Evolutionary conservation across 2,329 filamentous ascomycete species (phyloP), one percentile per base, ranked within the genome.

Genomic region (Botrytis cinerea): DNA sequence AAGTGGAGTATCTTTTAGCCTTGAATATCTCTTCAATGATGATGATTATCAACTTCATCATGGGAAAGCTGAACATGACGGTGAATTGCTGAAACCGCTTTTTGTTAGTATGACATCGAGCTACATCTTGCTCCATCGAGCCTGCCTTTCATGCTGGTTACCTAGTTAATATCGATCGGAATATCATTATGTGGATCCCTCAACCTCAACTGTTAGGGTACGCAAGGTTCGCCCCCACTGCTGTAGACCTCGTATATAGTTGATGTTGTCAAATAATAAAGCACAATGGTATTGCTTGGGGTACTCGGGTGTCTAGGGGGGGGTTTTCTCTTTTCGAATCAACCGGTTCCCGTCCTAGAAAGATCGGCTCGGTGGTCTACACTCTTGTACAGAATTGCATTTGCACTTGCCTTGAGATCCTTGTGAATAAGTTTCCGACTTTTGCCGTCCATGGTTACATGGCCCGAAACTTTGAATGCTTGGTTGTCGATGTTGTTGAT

Each of bases 91-190:
- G 63, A 66, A 66, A 48, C 63, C 14, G 46, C 16, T 38, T 48
- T 66, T 35, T 38, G 60, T 51, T 67, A 20, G 46, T 67, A 68
- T 69, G 66, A 69, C 66, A 69, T 69, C 66, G 48, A 68, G n/a
- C 32, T 20, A 67, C 40, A 46, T 64, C 8, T 28, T 46, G 40
- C 61, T 64, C 25, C 46, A 68, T 68, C 46, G 46, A 43, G 43
- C 46, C 45, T 66, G 46, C 32, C 46, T 46, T 64, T 8, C 46
- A 54, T 40, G 32, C 46, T 54, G 54, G 46, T 32, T 57, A 28
- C n/a, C 48, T 54, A 25, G 25, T 67, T 38, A 22, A 66, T 54
- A 40, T 54, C 4, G 46, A 35, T n/a, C 64, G 38, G 51, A 16
- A 67, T 54, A n/a, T 28, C 63, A 46, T 35, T 7, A 2, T 22